Base-by-base conservation (phyloP, 1,284 basidiomycete genomes). In the Naganishia albida region DNA sequence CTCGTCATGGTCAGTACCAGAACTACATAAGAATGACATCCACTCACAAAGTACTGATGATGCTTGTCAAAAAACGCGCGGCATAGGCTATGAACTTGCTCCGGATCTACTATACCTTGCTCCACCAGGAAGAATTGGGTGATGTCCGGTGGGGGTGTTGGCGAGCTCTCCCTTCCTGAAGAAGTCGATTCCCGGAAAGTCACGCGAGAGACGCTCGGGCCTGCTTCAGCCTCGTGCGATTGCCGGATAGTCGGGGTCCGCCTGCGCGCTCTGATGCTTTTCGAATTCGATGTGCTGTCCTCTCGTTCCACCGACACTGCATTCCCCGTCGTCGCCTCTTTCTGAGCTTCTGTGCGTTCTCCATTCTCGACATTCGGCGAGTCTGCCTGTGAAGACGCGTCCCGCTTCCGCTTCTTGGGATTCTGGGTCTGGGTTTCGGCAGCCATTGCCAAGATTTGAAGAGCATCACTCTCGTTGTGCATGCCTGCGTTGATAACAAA, bases 1-100 rank as follows among this genome's bases (percentile, higher is more conserved):
- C 3, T 13, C n/a, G 6, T 48, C 18, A 16, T 46, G 16, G n/a
- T 52, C 51, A 13, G 25, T 34, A 53, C 7, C 13, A 8, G 40
- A 40, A 20, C 49, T 18, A 16, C 3, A 7, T 12, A 18, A 38
- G 26, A 34, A 8, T 4, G 13, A 23, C 2, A 28, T 3, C 15
- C 1, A 72, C 78, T 73, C 59, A 78, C 78, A 55, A 81, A 80
- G 38, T 81, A 70, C 64, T 78, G 77, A 65, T 82, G 81, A 56
- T 80, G 73, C 48, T 74, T 73, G 3, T 70, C 66, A 69, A 81
- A 81, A 68, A 80, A 81, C 1, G 69, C 69, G 7, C 77, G 72
- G 10, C 75, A 73, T 39, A 80, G 72, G 20, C 66, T 68, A 4
- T 70, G 60, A 3, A 80, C 72, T 66, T 77, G 73, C 16, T 71